Evolutionary conservation across 202 grass and related monocot species (phyloP), one percentile per base, ranked within the genome.

Genomic region (Zoysia matrella): DNA sequence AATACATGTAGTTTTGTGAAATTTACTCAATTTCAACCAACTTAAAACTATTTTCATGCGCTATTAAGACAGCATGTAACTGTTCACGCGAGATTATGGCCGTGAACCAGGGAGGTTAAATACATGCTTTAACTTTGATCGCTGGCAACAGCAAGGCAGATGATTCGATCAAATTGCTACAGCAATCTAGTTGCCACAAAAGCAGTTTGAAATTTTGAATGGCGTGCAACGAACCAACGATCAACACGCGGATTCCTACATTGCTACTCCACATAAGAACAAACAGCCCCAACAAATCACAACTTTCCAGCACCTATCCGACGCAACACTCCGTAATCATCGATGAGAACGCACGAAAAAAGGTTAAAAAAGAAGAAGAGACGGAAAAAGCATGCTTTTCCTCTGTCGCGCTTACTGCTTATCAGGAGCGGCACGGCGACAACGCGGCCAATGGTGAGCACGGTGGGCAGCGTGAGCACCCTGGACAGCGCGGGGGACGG

Each of bases 401-500:
- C 69, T 54, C 3, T 8, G 42, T 9, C 7, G n/a, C 58, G 78
- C 96, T 82, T 80, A 99, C 96, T 94, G 91, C 91, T 87, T 65
- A 94, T 89, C 63, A 99, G 91, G 67, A 99, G 76, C 8, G 96
- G 96, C 79, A 99, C 96, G 12, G 96, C 96, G 13, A 83, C 92
- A 4, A 99, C 93, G 74, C 96, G 88, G 41, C 93, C 93, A 70
- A 99, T 93, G 58, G 96, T 99, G 43, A 99, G 91, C 36, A 99
- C 63, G 16, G 96, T 99, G 67, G 96, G 96, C 14, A 99, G 84
- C 65, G 93, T 99, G 60, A 99, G 89, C 85, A 99, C 72, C 80
- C 75, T 85, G 4, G 85, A 80, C 52, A 67, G 63, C 13, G 64
- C 7, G 8, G 83, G 3, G 57, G 64, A 65, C 47, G 83, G 63